Percentiles rank a stretch among this genome's conserved stretches.
phyloP scores from a whole-genome alignment of 768 basidiomycete genomes.

The Xanthoconium purpureum region DNA sequence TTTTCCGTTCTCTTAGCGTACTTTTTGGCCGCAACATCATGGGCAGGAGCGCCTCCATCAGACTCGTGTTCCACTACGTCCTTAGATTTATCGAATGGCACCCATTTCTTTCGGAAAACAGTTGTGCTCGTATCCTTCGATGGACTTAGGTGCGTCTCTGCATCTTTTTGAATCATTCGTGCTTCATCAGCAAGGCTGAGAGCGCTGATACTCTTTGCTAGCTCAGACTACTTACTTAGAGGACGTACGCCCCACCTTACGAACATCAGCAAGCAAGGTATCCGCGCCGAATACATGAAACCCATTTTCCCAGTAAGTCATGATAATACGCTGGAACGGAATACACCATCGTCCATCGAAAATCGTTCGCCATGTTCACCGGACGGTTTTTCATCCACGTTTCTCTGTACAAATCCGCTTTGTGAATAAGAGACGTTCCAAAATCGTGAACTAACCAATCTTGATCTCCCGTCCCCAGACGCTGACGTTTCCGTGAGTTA shows the following conservation, averaged over 20 bases:
- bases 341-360: not conserved
- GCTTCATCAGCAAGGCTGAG: too few species aligned
- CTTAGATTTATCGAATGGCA: slow-evolving; percentile 61
- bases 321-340: not conserved
- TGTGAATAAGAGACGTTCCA: not conserved
- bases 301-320: slow-evolving; percentile 77
- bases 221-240: slow-evolving; percentile 78
- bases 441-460: not conserved
- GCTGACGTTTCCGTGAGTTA: slow-evolving; percentile 79
- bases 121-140: slow-evolving; percentile 86
- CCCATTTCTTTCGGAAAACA: slow-evolving; percentile 72
- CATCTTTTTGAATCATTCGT: not conserved
- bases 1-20: slow-evolving; percentile 8
- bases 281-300: slow-evolving; percentile 77
- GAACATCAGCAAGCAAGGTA: slow-evolving; percentile 68
- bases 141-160: slow-evolving; percentile 43
- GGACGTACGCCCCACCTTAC: slow-evolving; percentile 77
- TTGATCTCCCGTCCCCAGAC: slow-evolving; percentile 44
- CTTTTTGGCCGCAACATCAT: not conserved
- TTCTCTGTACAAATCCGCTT: not conserved
- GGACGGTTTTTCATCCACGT: not conserved
- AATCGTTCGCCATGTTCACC: not conserved
- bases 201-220: slow-evolving; percentile 13
- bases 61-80: not conserved
- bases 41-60: not conserved